Evolutionary conservation across 2,329 filamentous ascomycete species (phyloP), one percentile per base, ranked within the genome.

Genomic region (Chaetomium olivaceum): DNA sequence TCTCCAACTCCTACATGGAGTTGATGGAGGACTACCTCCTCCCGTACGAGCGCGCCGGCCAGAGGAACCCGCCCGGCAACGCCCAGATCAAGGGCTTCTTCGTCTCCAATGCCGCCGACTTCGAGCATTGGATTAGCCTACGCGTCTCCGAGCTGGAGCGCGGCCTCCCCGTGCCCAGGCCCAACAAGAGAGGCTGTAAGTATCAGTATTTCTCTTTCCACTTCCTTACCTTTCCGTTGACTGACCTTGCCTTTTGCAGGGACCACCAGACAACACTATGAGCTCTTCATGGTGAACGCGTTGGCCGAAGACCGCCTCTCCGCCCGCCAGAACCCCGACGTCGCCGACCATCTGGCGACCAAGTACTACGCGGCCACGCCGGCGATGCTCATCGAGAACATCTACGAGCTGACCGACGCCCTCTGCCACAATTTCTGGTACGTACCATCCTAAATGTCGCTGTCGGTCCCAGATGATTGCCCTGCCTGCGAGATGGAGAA

Each of bases 371-470:
- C 57, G 5, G 11, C 16, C 9, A 33, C 58, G 14, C 57, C 56
- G 3, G 51, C 43, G 23, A 61, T 16, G 25, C 57, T 63, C 51
- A 33, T 61, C 21, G 61, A 27, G 51, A 63, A 46, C 43, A 63
- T 66, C 61, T 66, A 63, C 50, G 64, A 66, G 51, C 57, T 63
- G 7, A 63, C 61, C 8, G 61, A 66, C 4, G 36, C 61, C 19
- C n/a, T 66, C 50, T 63, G 61, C 52, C 50, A 66, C 55, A 63
- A 66, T 23, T 63, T 31, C 14, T 63, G 64, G 61, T 63, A 33
- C 14, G 57, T 63, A 14, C 39, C n/a, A 1, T n/a, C 25, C 27
- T 33, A 9, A 1, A 23, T 39, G n/a, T 7, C 27, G n/a, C n/a
- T n/a, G 19, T 43, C 16, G 48, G 12, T 27, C 11, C 11, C 12